phyloP scores from a whole-genome alignment of 2,329 filamentous ascomycete genomes.

The Boeremia exigua region DNA sequence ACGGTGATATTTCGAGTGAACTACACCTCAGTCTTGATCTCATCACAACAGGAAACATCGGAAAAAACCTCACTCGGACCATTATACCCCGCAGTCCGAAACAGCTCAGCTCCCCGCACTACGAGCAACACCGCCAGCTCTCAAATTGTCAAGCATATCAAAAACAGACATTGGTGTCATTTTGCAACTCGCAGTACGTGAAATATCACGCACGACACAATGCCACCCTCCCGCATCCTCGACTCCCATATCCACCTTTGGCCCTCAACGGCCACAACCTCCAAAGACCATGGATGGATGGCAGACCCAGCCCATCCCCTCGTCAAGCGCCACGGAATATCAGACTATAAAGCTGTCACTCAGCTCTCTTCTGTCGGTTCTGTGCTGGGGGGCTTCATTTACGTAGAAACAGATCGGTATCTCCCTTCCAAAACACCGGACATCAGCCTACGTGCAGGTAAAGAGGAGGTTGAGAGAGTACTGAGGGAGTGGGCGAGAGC shows the following conservation, averaged over 20 bases:
- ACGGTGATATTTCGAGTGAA: too few species aligned
- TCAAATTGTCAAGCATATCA: neutral
- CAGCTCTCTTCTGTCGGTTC: conserved; percentile 16
- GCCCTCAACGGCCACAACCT: conserved; percentile 66
- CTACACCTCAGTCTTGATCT: neutral
- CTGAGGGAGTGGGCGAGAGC: conserved; percentile 65
- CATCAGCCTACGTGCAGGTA: neutral
- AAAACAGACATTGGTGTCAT: neutral
- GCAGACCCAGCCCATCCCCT: conserved; percentile 59
- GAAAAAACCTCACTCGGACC: conserved; percentile 8
- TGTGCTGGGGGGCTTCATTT: conserved; percentile 69
- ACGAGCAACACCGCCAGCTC: neutral
- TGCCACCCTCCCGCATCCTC: conserved; percentile 52
- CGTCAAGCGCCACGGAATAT: conserved; percentile 67
- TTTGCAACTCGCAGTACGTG: neutral
- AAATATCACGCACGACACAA: neutral
- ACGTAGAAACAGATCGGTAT: conserved; percentile 80
- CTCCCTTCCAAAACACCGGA: conserved; percentile 23
- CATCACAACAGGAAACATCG: neutral
- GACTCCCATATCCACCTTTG: conserved; percentile 87
- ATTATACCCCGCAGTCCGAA: conserved; percentile 21
- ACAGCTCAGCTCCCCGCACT: conserved; percentile 5
- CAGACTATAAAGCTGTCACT: conserved; percentile 60
- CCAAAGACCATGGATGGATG: conserved; percentile 74
- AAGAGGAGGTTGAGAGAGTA: conserved; percentile 12